Percentiles rank a stretch among this genome's conserved stretches.
These are phyloP conservation scores for Cladosporium phlei DNA, from an alignment of 2,329 filamentous ascomycete genomes.

Conservation along the genomic window DNA sequence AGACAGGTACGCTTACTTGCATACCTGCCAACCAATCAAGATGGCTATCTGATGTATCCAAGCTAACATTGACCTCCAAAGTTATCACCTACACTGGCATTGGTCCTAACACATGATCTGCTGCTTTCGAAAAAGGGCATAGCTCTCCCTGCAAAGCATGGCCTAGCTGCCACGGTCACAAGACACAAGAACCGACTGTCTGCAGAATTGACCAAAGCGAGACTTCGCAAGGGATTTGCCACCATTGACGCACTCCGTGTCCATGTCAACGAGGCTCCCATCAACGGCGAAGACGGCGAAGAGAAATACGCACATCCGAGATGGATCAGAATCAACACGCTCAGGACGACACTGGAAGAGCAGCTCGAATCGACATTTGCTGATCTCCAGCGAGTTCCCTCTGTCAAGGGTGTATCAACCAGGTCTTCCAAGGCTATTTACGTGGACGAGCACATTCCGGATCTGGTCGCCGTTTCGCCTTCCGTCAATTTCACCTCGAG, in stretches of 20 bases:
- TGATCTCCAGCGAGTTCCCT: constrained; percentile 53
- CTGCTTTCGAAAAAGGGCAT: constrained; percentile 77
- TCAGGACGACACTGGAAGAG: constrained; percentile 65
- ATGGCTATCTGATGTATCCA: background rate
- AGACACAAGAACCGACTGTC: constrained; percentile 75
- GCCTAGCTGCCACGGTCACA: constrained; percentile 68
- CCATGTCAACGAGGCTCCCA: constrained; percentile 47
- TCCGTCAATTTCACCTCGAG: constrained; percentile 67
- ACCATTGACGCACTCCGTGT: constrained; percentile 63
- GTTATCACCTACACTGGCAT: constrained; percentile 73
- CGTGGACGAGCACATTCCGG: constrained; percentile 76
- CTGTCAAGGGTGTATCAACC: constrained; percentile 46
- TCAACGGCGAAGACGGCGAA: constrained; percentile 21
- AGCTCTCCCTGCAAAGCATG: constrained; percentile 72
- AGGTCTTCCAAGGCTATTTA: constrained; percentile 50
- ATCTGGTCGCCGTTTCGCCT: constrained; percentile 73
- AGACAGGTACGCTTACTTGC: constrained; percentile 63
- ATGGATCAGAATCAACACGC: constrained; percentile 83
- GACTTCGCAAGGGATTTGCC: constrained; percentile 65
- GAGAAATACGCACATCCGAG: constrained; percentile 61
- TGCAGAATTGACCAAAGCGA: constrained; percentile 76
- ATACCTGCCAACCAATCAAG: no score
- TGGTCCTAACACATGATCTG: constrained; percentile 82
- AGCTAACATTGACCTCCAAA: constrained; percentile 34
- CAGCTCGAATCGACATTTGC: constrained; percentile 73